Base-by-base conservation (phyloP, 352 stramenopile species). In the Phytophthora podocarpi region DNA sequence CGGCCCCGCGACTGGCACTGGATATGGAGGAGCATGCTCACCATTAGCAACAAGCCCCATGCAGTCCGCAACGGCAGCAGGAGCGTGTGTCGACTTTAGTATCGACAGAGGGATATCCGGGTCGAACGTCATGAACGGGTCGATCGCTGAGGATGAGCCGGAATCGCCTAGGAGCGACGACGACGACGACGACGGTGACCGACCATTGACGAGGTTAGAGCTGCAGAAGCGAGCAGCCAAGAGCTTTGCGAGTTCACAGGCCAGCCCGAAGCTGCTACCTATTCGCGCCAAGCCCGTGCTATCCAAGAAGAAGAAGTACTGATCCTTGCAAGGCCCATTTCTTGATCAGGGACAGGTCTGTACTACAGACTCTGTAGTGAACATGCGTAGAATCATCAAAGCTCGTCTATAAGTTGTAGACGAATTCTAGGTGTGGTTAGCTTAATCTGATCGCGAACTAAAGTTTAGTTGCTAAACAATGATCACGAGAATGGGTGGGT, bases 191-290 rank as follows among this genome's bases (percentile, higher is more conserved):
- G n/a, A n/a, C n/a, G n/a, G 74, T 9, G 76, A 90, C 39, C 79
- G 78, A 0, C 77, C 80, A 27, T 79, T 92, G 68, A 85, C 77
- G 0, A 79, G 72, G n/a, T 47, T 72, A 1, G 83, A 92, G 55
- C 67, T 92, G 4, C 83, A 90, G 41, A 76, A 75, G 47, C 75
- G 73, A 45, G 80, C 80, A 2, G 77, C 70, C 11, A 85, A 86
- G 48, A 80, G 49, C 32, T 61, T 90, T 10, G 80, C 79, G 0
- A 64, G 59, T 12, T 51, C 90, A 31, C 78, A 90, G 24, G 43
- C 70, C 16, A 80, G 55, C 27, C 58, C 78, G 10, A 89, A 86
- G 63, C 24, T 83, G 2, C 76, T 84, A 37, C 47, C 59, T 0
- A 51, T 67, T n/a, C 71, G 71, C 12, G 15, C 47, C 0, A 80